These are phyloP conservation scores for Paraconiothyrium brasiliense DNA, from an alignment of 2,329 filamentous ascomycete species.

Conservation along the genomic window DNA sequence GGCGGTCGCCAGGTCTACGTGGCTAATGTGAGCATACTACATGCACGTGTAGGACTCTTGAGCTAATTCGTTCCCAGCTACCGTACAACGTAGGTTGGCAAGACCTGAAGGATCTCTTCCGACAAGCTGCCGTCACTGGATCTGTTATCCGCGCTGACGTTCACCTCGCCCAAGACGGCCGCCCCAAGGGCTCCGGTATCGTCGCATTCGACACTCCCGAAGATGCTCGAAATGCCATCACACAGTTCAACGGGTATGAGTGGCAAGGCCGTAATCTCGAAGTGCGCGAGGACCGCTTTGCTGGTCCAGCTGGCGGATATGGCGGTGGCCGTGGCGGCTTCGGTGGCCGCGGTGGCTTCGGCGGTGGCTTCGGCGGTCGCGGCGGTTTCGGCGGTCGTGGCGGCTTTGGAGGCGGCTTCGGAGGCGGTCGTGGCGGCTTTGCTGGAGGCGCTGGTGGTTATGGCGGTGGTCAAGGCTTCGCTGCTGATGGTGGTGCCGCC, in stretches of 20 bases:
- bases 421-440: conserved; percentile 53
- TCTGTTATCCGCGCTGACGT: conserved; percentile 92
- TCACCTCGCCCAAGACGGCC: conserved; percentile 87
- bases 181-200: conserved; percentile 95
- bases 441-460: conserved; percentile 55
- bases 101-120: conserved; percentile 97
- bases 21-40: conserved; percentile 85
- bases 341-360: conserved; percentile 51
- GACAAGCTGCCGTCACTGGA: conserved; percentile 71
- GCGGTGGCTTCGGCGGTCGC: conserved; percentile 50
- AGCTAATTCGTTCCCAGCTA: conserved; percentile 68
- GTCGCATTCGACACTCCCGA: conserved; percentile 96
- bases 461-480: conserved; percentile 49
- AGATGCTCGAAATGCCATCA: conserved; percentile 93
- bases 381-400: conserved; percentile 67
- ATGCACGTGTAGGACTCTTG: conserved; percentile 29
- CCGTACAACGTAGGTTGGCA: conserved; percentile 99
- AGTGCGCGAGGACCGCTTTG: conserved; percentile 95
- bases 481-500: conserved; percentile 59
- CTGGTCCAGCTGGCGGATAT: conserved; percentile 61
- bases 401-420: conserved; percentile 60
- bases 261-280: conserved; percentile 95
- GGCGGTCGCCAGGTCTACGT: conserved; percentile 94
- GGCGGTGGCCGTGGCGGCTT: conserved; percentile 49
- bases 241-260: conserved; percentile 98